phyloP scores from a whole-genome alignment of 169 alveolate species.

The Eimeria tenella region DNA sequence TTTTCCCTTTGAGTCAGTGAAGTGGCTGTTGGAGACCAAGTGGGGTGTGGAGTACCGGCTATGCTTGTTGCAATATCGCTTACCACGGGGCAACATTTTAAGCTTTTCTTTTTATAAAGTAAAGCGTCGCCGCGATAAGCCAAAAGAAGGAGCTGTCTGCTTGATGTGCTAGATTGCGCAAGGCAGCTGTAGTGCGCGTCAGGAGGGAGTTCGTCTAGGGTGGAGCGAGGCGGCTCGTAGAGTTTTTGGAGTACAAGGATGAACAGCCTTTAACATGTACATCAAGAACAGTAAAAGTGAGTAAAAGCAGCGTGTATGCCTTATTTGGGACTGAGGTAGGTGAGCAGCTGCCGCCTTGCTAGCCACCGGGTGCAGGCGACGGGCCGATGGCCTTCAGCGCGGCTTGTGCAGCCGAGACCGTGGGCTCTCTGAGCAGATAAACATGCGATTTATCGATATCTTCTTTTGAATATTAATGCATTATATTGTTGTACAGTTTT shows the following conservation, averaged over 20 bases:
- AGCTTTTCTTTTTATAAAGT: too few species aligned
- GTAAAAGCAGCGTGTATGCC: background rate
- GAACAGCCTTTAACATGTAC: background rate
- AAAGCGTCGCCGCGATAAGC: too few species aligned
- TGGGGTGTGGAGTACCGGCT: too few species aligned
- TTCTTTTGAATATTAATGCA: background rate
- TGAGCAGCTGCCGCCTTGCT: background rate
- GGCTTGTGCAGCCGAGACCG: constrained; percentile 26
- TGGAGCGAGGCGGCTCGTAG: too few species aligned
- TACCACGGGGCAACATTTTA: too few species aligned
- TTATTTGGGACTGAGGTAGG: background rate
- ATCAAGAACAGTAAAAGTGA: background rate
- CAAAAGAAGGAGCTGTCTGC: too few species aligned
- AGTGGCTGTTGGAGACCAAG: too few species aligned
- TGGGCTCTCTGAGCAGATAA: background rate
- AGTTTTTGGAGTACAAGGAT: background rate
- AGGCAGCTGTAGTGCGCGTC: too few species aligned
- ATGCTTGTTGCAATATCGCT: too few species aligned
- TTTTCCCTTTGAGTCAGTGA: too few species aligned
- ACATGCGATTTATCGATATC: background rate
- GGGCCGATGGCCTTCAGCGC: constrained; percentile 24
- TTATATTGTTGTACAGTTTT: background rate
- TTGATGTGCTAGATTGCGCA: too few species aligned
- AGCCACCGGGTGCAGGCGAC: constrained; percentile 32
- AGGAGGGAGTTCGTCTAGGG: too few species aligned